Percentiles rank a stretch among this genome's conserved stretches.
Conservation (phyloP, 805 yeast species). For the Candida maesae region DNA sequence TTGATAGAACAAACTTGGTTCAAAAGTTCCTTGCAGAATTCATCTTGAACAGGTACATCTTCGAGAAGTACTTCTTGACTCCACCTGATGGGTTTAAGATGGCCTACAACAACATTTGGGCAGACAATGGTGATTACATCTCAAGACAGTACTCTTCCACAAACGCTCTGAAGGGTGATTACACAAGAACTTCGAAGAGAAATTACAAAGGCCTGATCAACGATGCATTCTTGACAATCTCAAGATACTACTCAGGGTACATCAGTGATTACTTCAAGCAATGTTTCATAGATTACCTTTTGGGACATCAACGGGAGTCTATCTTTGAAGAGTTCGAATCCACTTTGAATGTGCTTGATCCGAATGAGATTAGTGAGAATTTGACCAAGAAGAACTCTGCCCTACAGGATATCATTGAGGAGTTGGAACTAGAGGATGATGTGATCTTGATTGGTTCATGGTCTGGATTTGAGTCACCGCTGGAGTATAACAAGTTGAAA, state of each 20-base stretch:
- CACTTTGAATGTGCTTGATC: slow-evolving; percentile 28
- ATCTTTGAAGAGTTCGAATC: slow-evolving; percentile 41
- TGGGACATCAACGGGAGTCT: slow-evolving; percentile 34
- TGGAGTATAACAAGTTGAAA: slow-evolving; percentile 18
- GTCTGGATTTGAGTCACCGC: slow-evolving; percentile 25
- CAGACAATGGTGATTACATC: slow-evolving; percentile 65
- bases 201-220: slow-evolving; percentile 38
- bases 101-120: slow-evolving; percentile 45
- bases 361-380: slow-evolving; percentile 20
- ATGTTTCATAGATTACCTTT: slow-evolving; percentile 38
- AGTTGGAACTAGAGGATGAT: slow-evolving; percentile 19
- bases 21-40: slow-evolving; percentile 38
- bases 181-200: slow-evolving; percentile 40
- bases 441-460: slow-evolving; percentile 26
- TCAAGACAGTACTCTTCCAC: slow-evolving; percentile 61
- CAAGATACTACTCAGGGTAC: slow-evolving; percentile 41
- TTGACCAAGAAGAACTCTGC: slow-evolving; percentile 28
- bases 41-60: slow-evolving; percentile 24
- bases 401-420: slow-evolving; percentile 16
- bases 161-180: slow-evolving; percentile 49
- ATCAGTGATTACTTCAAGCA: slow-evolving; percentile 43
- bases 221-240: slow-evolving; percentile 40
- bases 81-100: slow-evolving; percentile 17
- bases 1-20: slow-evolving; percentile 57
- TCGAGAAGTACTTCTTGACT: slow-evolving; percentile 19